Evolutionary conservation across 176 grass and related monocot species (phyloP), one percentile per base, ranked within the genome.

Genomic region (Dactylis glomerata): DNA sequence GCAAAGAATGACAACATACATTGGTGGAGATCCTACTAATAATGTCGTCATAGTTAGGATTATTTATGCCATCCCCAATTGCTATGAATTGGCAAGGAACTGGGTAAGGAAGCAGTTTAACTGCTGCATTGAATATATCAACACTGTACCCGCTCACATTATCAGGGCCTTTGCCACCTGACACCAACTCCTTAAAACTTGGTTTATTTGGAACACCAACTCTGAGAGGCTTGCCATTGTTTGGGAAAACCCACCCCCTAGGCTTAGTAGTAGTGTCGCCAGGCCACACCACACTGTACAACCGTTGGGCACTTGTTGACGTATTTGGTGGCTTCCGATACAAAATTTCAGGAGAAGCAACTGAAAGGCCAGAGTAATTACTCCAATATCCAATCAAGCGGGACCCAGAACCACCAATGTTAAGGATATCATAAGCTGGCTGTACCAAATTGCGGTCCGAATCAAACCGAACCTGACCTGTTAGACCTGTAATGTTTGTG

Each of bases 151-250:
- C 94, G 9, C 77, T 89, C 41, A 84, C 81, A 80, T 91, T 96
- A 71, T 79, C 73, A 77, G 81, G 31, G 20, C 83, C 88, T 61
- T 59, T 79, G 27, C 73, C 58, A 34, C 44, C 73, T 71, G 91
- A 93, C 24, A 96, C 84, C 37, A 96, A 87, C 73, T 93, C 83
- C 36, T 93, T 93, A 85, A 96, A 96, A 84, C 94, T 91, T 75
- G 64, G 73, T 88, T 91, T 91, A 76, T 87, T 91, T 17, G 94
- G 94, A 84, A 97, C 82, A 72, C 94, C 94, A 67, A 97, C 92
- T 78, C 91, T 85, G 41, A 93, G 86, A 73, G 89, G 85, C 75
- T 90, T 46, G 9, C 94, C 94, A 84, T 90, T 90, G 49, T 92
- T 93, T 49, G 87, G 91, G 12, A 97, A 93, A 82, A 93, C 89